Base-by-base conservation (phyloP, 139 green algal genomes). In the Coccomyxa sp. region DNA sequence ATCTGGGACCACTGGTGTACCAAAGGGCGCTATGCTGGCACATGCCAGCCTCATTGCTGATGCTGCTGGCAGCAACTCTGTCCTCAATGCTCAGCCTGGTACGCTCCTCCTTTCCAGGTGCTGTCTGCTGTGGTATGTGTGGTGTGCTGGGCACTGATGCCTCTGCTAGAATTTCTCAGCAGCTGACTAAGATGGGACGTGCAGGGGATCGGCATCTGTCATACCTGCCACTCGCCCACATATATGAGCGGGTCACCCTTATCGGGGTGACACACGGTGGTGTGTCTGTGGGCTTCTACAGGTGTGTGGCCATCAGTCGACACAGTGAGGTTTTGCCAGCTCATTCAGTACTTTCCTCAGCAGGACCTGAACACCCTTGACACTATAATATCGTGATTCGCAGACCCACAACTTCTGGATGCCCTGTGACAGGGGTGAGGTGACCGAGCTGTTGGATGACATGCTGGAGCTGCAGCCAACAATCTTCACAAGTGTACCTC, bases 141-240 rank as follows among this genome's bases (percentile, higher is more conserved):
- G 50, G 18, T 7, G 50, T 10, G 50, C 27, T 7, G 50, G 50
- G 18, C 50, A 31, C 50, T 22, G 18, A 64, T 31, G 5, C 2
- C 5, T 6, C 1, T 64, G 22, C 27, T 6, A 64, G n/a, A n/a
- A n/a, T 68, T 68, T 16, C 54, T 22, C 22, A 16, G 2, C 68
- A 38, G 1, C 6, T 12, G 6, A 27, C n/a, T 39, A 6, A 39
- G 33, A 27, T 37, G 35, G 36, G 7, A 0, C 68, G 82, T 82
- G 68, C 89, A 55, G 90, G 89, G 3, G 89, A 95, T 86, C 70
- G 82, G 8, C 89, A 96, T 88, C 90, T 96, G 80, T 93, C 86
- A 68, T 98, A 98, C 87, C 88, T 98, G 76, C 93, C 95, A 8
- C 89, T 98, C 71, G 95, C 95, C 6, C 95, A 98, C 90, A 98